Evolutionary conservation across 306 rosid genomes (phyloP), one percentile per base, ranked within the genome.

Genomic region (Sophora flavescens): DNA sequence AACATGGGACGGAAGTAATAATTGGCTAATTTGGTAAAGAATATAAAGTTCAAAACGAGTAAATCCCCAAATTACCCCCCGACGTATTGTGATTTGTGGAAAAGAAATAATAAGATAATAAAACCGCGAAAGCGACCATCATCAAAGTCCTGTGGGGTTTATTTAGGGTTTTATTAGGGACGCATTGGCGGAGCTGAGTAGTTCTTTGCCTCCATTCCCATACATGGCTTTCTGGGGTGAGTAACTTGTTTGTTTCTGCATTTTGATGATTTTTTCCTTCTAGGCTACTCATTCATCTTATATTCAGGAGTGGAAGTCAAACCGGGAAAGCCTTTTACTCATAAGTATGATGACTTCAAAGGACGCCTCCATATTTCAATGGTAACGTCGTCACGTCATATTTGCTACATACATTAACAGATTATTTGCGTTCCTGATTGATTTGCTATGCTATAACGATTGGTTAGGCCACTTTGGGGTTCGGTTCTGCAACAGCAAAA

Each of bases 221-320:
- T 30, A 13, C 6, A 93, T 93, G 97, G 89, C 96, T 76, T 90
- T 93, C 82, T 93, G 97, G 97, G 97, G 96, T 87, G 80, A 80
- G 82, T 77, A 72, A 63, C 70, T 61, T 6, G 26, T 22, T 22
- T 22, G 22, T 33, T 22, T 7, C 6, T 57, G 33, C 38, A n/a
- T 28, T 38, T 33, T 8, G 3, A 35, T 35, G 22, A 22, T 22
- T 22, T 22, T 1, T 22, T 22, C 22, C 22, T 28, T 54, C 7
- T 35, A 6, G 6, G 39, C 6, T 0, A 35, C 39, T 35, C 6
- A 35, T 13, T 48, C 79, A 48, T 44, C 35, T 35, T 30, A 2
- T 18, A 4, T 64, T 50, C 81, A 88, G 98, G 97, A 50, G 84
- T 86, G 9, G 98, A 92, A 85, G 90, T 94, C 44, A 94, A 92